Base-by-base conservation (phyloP, 768 basidiomycete species). In the Daedaleopsis sinensis region DNA sequence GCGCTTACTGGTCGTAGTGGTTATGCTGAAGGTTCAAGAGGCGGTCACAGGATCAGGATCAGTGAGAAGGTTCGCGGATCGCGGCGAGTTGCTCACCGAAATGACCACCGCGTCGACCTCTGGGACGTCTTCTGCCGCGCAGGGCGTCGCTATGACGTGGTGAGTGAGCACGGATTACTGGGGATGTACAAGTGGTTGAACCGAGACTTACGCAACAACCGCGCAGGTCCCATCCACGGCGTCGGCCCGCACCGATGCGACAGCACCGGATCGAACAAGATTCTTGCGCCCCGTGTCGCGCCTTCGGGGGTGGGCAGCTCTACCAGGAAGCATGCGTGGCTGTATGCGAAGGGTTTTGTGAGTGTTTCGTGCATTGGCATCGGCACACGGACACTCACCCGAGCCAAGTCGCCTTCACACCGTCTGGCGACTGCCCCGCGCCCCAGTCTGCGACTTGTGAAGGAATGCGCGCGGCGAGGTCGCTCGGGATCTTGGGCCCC, bases 51-150 rank as follows among this genome's bases (percentile, higher is more conserved):
- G 12, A 46, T 35, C 4, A 39, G 46, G 10, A 18, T 19, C 38
- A 19, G 5, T 6, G n/a, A n/a, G 38, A 52, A 57, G 72, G 73
- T 76, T 32, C 27, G 27, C 27, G 7, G 27, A 3, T 32, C 3
- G 27, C 27, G 27, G 27, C 27, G 27, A 18, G 39, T 12, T 12
- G 39, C 39, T 42, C 18, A 76, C 83, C 69, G 78, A 79, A 55
- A 84, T 77, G 16, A 79, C 78, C 43, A 85, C 77, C 7, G 74
- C 76, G 63, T 84, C 82, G n/a, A 84, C 71, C 3, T 78, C 70
- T 1, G 83, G 83, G 23, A 85, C 69, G 2, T 82, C 79, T 36
- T 75, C 70, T n/a, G 78, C 71, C 13, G 69, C 57, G 54, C 78
- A 79, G 0, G 81, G 77, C 0, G 76, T 43, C 8, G 72, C 74